A percentile compares a stretch with the other conserved stretches of the same genome.
These are phyloP conservation scores for Phellopilus nigrolimitatus DNA, from an alignment of 1,284 basidiomycete species.

Conservation along the genomic window DNA sequence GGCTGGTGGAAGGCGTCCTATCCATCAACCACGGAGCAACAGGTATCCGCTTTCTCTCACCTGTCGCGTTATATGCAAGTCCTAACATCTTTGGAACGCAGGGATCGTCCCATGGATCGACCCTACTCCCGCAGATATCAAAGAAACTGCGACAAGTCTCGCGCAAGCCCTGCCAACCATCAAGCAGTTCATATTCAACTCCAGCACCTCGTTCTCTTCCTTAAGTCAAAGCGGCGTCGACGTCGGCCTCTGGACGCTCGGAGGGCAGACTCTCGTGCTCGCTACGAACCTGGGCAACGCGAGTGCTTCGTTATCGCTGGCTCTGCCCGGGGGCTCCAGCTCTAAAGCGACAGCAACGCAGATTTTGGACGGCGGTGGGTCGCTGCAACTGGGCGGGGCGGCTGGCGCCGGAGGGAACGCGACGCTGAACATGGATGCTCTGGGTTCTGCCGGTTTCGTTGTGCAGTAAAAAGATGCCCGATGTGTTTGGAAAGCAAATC, in stretches of 20 bases:
- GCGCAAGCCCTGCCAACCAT: slow-evolving; percentile 40
- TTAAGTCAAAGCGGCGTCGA: slow-evolving; percentile 33
- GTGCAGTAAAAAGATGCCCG: too few species aligned
- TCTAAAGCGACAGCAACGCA: slow-evolving; percentile 25
- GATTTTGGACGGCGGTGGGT: slow-evolving; percentile 33
- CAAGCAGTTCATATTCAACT: slow-evolving; percentile 37
- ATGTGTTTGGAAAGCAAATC: too few species aligned
- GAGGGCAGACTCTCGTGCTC: slow-evolving; percentile 36
- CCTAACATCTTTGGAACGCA: slow-evolving; percentile 18
- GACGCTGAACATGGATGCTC: slow-evolving; percentile 2
- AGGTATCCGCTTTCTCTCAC: slow-evolving; percentile 32
- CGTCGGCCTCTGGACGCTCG: slow-evolving; percentile 40
- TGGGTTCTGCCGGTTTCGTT: slow-evolving; percentile 8
- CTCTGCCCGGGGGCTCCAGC: slow-evolving; percentile 25
- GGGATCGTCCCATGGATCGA: slow-evolving; percentile 68
- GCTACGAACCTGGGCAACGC: slow-evolving; percentile 40
- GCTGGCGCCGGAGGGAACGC: not conserved
- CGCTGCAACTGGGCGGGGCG: not conserved
- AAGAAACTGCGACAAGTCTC: slow-evolving; percentile 48
- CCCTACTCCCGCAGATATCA: slow-evolving; percentile 58
- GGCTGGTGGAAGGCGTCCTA: slow-evolving; percentile 56
- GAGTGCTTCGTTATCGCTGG: slow-evolving; percentile 27
- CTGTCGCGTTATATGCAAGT: not conserved
- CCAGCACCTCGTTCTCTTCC: slow-evolving; percentile 29
- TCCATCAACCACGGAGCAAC: slow-evolving; percentile 68